A percentile compares a stretch with the other conserved stretches of the same genome.
Conservation (phyloP, 2,329 filamentous ascomycete species). For the Beauveria rudraprayagi region DNA sequence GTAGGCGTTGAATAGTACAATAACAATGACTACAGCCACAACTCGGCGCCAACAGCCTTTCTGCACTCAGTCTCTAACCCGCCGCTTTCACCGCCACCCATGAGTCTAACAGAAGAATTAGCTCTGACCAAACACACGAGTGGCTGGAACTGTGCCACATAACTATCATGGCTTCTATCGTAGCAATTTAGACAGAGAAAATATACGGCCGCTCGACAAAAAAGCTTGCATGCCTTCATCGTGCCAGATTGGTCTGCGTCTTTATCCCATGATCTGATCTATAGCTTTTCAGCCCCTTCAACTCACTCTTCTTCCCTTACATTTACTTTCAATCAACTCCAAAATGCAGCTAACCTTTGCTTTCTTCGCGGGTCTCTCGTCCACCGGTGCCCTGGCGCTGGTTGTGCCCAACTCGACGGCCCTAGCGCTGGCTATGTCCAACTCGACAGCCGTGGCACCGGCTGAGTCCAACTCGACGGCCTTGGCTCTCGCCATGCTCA, state of each 20-base stretch:
- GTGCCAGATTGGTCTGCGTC: background rate
- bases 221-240: background rate
- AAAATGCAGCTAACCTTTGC: constrained; percentile 3
- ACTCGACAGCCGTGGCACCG: background rate
- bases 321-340: background rate
- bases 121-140: too few relatives aligned
- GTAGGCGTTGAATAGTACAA: too few relatives aligned
- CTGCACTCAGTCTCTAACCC: too few relatives aligned
- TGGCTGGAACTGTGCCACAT: too few relatives aligned
- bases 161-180: too few relatives aligned
- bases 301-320: background rate
- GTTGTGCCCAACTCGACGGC: background rate
- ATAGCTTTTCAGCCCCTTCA: background rate
- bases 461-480: background rate
- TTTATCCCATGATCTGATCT: too few relatives aligned
- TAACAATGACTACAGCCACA: background rate
- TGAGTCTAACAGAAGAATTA: too few relatives aligned
- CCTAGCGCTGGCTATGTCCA: background rate
- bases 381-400: background rate
- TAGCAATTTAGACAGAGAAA: too few relatives aligned
- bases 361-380: constrained; percentile 2
- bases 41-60: background rate
- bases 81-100: background rate
- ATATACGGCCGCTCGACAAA: background rate
- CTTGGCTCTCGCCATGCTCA: background rate